phyloP scores from a whole-genome alignment of 805 yeast genomes.

The Candida nanaspora region DNA sequence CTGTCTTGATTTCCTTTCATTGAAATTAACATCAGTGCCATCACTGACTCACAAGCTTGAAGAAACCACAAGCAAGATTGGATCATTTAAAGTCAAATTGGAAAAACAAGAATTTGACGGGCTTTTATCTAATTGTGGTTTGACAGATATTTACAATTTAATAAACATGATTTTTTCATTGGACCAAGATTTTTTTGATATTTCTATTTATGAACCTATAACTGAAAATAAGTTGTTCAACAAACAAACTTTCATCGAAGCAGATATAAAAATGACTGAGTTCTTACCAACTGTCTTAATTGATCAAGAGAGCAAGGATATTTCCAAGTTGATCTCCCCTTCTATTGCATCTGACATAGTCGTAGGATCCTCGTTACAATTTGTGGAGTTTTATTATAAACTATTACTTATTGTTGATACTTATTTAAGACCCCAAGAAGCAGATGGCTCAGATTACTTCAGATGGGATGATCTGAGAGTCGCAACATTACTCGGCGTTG shows the following conservation, averaged over 20 bases:
- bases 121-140: conserved; percentile 44
- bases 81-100: conserved; percentile 30
- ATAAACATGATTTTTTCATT: conserved; percentile 68
- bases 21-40: conserved; percentile 43
- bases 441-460: conserved; percentile 25
- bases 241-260: conserved; percentile 32
- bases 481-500: conserved; percentile 68
- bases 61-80: conserved; percentile 28
- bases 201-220: conserved; percentile 57
- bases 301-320: conserved; percentile 46
- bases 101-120: conserved; percentile 37
- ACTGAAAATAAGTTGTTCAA: conserved; percentile 53
- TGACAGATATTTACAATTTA: conserved; percentile 54
- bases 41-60: conserved; percentile 32
- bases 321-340: conserved; percentile 60
- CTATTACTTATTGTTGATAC: conserved; percentile 30
- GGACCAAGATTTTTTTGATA: conserved; percentile 42
- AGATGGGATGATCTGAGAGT: conserved; percentile 54
- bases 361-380: conserved; percentile 38
- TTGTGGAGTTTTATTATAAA: conserved; percentile 40
- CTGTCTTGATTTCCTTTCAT: conserved; percentile 49
- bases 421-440: conserved; percentile 25
- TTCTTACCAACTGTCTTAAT: conserved; percentile 56
- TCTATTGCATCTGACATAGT: conserved; percentile 49
- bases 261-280: conserved; percentile 38